Percentiles rank a stretch among this genome's conserved stretches.
Conservation (phyloP, 139 green algal genomes). For the Volvox africanus region DNA sequence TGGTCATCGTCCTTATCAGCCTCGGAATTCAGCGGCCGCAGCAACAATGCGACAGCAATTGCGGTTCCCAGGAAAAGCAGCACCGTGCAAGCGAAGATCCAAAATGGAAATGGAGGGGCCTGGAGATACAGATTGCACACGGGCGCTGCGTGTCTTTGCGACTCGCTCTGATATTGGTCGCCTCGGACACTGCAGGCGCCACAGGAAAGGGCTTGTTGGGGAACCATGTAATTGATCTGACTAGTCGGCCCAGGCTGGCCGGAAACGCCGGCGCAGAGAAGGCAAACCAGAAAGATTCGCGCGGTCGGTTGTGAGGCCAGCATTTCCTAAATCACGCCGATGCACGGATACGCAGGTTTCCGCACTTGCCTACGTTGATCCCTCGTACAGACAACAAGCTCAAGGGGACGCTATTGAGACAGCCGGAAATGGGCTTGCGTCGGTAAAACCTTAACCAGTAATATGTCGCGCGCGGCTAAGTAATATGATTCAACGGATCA, state of each 20-base stretch:
- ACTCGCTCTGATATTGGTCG: neutral
- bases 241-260: neutral
- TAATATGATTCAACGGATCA: no score
- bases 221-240: neutral
- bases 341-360: no score
- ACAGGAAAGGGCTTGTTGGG: neutral
- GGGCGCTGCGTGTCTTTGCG: neutral
- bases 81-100: slow-evolving; percentile 21
- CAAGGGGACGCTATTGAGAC: no score
- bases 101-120: neutral
- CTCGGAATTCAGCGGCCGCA: neutral
- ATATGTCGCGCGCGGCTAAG: no score
- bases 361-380: no score
- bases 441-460: no score
- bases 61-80: slow-evolving; percentile 1
- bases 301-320: no score
- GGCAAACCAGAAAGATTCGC: no score
- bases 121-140: neutral
- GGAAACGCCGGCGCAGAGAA: neutral
- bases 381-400: no score
- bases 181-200: neutral
- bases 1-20: no score
- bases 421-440: no score
- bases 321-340: no score
- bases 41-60: neutral